Base-by-base conservation (phyloP, 1,284 basidiomycete species). In the Heterobasidion irregulare region DNA sequence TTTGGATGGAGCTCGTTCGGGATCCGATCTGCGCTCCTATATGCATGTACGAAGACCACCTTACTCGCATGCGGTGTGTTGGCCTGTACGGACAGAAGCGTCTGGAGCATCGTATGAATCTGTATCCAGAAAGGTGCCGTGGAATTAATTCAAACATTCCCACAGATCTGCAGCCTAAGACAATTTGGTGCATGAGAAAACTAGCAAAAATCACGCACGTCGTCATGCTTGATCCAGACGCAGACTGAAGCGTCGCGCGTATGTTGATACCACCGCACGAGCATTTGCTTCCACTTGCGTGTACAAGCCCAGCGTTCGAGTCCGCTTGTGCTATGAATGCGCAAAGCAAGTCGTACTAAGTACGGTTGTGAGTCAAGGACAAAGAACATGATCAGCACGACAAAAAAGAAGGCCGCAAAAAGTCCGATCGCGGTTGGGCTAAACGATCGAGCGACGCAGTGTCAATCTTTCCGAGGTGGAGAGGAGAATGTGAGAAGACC, bases 221-320 rank as follows among this genome's bases (percentile, higher is more conserved):
- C 83, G 58, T 86, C 84, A 0, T 74, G 76, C 65, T 77, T 82
- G 12, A 61, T 58, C 60, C 60, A 77, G 76, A 55, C 86, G 66
- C 33, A 89, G 66, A 61, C 81, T 79, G 15, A 88, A 72, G 1
- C 83, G 76, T 61, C 81, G 77, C 50, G 71, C 65, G 62, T 77
- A 75, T 57, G 83, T 61, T 8, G 61, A 68, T 41, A 68, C 70
- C 69, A 87, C 79, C 45, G 71, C 62, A 48, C 58, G 56, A 85
- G 62, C 46, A 59, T 65, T 10, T 60, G 63, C 6, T 76, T 78
- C 76, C 76, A 77, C 8, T 64, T 59, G 54, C 59, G 65, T 10
- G 76, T 76, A 18, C 63, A 57, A n/a, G 55, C 58, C 66, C 66
- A 70, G 10, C 47, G 35, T 8, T 53, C 55, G 36, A 60, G 50